Base-by-base conservation (phyloP, 306 rosid genomes). In the Notholithocarpus densiflorus region DNA sequence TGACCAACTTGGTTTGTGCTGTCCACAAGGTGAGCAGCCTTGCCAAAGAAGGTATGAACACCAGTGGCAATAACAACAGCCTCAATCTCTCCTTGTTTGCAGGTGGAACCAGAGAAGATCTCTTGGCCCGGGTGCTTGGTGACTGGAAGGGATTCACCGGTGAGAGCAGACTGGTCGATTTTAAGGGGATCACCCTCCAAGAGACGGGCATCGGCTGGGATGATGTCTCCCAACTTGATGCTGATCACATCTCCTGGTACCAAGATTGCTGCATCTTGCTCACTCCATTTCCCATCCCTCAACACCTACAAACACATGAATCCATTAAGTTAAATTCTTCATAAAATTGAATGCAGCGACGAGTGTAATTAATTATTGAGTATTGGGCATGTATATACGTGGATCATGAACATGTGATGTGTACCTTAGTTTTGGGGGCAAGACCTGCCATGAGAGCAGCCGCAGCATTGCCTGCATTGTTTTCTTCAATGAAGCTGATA, bases 381-480 rank as follows among this genome's bases (percentile, higher is more conserved):
- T 51, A 34, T 24, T 18, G 53, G 52, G 54, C 14, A 29, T 56
- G 55, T 48, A 15, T 20, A 32, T 51, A 56, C 51, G 53, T 48
- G 45, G 51, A 51, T 40, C 45, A 40, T 26, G 31, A n/a, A 29
- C 52, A 84, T 56, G 57, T 53, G 15, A 82, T 56, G 53, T 53
- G 19, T 73, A 93, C 98, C 96, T 94, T 94, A 57, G 97, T 85
- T 86, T 94, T 94, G 70, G 98, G 98, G 68, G 98, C 98, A 78
- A 94, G 98, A 81, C 98, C 93, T 20, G 97, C 98, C 98, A 94
- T 94, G 1, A 94, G 84, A 73, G 97, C 98, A 0, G 98, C 97
- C 5, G 98, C 97, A 0, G 98, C 98, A 76, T 94, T 94, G 64
- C 98, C 97, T 3, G 98, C 98, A 64, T 90, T 94, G 89, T 92